phyloP scores from a whole-genome alignment of 1,284 basidiomycete genomes.

The Leccinum pachyderme region DNA sequence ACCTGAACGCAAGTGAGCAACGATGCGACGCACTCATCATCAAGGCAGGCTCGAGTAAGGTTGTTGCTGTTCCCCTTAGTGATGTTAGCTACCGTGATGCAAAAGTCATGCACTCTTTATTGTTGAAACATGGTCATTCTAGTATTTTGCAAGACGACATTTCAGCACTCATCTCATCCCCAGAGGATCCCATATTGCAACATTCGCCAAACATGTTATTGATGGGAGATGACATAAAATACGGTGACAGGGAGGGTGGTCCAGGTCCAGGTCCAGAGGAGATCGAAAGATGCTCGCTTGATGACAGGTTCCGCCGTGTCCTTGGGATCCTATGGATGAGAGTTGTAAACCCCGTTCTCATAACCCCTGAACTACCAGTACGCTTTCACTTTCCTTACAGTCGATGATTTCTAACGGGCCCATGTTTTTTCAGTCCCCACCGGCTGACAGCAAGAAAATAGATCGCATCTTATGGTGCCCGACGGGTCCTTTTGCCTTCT shows the following conservation, averaged over 20 bases:
- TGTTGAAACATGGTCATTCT: neutral
- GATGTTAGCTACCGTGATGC: neutral
- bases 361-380: no score
- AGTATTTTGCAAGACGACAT: neutral
- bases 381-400: no score
- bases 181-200: neutral
- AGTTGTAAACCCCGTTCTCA: neutral
- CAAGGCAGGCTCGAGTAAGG: neutral
- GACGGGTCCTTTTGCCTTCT: neutral
- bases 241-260: neutral
- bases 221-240: neutral
- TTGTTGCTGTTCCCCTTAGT: neutral
- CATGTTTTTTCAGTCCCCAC: neutral
- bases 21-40: neutral
- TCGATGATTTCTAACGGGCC: no score
- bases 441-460: neutral
- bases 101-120: neutral
- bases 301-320: neutral
- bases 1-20: neutral
- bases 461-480: neutral
- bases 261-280: no score
- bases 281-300: neutral
- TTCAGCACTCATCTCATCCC: neutral
- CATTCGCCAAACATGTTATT: neutral
- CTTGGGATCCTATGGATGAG: neutral